Evolutionary conservation across 345 rosid genomes (phyloP).

Genomic region (Murraya paniculata): DNA sequence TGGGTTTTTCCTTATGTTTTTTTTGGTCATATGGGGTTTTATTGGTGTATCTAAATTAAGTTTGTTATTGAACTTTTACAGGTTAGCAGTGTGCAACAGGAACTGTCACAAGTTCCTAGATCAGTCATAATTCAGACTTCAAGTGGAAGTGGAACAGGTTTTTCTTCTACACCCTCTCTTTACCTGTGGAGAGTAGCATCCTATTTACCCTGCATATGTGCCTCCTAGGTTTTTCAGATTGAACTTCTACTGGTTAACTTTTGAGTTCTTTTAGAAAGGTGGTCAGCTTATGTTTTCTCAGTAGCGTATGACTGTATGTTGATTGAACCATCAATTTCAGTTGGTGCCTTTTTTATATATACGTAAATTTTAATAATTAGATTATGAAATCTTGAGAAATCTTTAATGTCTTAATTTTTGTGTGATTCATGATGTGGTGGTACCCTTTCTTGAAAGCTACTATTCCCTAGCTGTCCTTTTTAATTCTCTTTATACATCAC

Average conservation of each 20-base stretch:
- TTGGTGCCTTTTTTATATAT: not conserved
- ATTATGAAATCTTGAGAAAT: constrained; percentile 1
- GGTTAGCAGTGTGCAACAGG: constrained; percentile 74
- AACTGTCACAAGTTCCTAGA: constrained; percentile 59
- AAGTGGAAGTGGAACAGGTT: constrained; percentile 61
- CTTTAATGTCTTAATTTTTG: not conserved
- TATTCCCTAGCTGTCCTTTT: not conserved
- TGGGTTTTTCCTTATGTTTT: too few relatives aligned
- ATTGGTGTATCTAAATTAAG: constrained; percentile 8
- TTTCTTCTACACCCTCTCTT: constrained; percentile 5
- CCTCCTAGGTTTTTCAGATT: not conserved
- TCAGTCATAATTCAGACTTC: constrained; percentile 65
- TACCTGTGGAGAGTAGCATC: not conserved
- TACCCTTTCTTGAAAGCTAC: not conserved
- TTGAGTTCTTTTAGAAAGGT: not conserved
- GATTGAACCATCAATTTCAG: not conserved
- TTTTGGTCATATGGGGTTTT: not conserved
- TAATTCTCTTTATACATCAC: not conserved
- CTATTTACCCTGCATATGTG: not conserved
- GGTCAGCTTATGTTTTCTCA: not conserved
- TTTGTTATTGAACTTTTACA: constrained; percentile 26
- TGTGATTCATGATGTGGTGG: not conserved
- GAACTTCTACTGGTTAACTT: not conserved
- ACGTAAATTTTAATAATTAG: not conserved
- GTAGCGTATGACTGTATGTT: not conserved